Conservation (phyloP, 192 early-diverging fungal species). For the Rhizophagus sp. region DNA sequence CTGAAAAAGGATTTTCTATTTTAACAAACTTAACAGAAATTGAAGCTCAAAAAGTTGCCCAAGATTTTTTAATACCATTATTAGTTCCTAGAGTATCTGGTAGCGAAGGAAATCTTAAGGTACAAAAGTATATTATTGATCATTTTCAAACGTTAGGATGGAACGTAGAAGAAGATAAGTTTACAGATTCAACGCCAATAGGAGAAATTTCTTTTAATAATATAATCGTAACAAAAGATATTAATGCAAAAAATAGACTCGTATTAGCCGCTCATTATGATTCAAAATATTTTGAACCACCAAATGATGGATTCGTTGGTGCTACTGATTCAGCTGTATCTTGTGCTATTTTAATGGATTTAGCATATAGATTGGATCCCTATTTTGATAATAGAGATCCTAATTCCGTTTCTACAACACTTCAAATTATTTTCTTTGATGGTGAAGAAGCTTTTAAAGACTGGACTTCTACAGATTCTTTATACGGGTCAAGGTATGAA, state of each 20-base stretch:
- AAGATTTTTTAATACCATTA: conserved; percentile 48
- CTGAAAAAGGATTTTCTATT: background rate
- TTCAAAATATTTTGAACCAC: conserved; percentile 73
- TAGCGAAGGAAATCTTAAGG: conserved; percentile 65
- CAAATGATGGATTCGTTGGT: conserved; percentile 67
- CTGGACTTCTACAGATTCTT: conserved; percentile 80
- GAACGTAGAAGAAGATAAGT: conserved; percentile 79
- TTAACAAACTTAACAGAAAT: background rate
- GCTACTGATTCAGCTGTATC: conserved; percentile 92
- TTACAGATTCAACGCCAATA: conserved; percentile 74
- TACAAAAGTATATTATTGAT: conserved; percentile 71
- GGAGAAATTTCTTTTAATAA: conserved; percentile 80
- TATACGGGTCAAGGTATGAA: conserved; percentile 78
- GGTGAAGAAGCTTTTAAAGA: conserved; percentile 88
- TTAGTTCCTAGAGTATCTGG: conserved; percentile 82
- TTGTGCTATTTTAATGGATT: conserved; percentile 86
- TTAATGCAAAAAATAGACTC: conserved; percentile 64
- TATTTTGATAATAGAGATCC: conserved; percentile 51
- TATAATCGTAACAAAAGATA: conserved; percentile 88
- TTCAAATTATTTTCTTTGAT: conserved; percentile 97
- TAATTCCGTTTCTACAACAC: conserved; percentile 42
- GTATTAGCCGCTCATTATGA: conserved; percentile 94
- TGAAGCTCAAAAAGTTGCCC: background rate
- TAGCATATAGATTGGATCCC: conserved; percentile 70
- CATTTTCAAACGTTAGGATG: conserved; percentile 69